These are phyloP conservation scores for Cupressus sempervirens DNA, from an alignment of 75 land plant species.

Conservation along the genomic window DNA sequence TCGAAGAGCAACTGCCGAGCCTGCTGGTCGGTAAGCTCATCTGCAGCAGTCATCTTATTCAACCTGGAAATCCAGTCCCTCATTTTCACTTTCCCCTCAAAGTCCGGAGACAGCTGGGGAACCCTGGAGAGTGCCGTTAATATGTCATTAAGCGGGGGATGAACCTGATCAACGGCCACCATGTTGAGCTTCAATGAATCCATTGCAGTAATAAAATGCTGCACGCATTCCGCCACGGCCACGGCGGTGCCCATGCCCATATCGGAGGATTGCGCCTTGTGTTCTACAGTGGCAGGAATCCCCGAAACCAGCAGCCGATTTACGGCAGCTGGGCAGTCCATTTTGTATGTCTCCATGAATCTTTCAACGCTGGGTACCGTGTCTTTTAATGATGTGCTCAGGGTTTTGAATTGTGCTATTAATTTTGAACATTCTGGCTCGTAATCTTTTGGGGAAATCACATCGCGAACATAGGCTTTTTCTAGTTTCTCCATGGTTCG, in stretches of 20 bases:
- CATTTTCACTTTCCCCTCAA: constrained; percentile 77
- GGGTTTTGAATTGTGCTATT: constrained; percentile 92
- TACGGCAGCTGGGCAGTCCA: constrained; percentile 91
- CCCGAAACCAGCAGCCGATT: constrained; percentile 83
- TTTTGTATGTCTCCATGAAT: constrained; percentile 81
- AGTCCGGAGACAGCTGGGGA: constrained; percentile 63
- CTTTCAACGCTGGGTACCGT: constrained; percentile 80
- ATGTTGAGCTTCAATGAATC: constrained; percentile 86
- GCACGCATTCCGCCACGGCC: constrained; percentile 94
- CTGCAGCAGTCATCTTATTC: constrained; percentile 89
- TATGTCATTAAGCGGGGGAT: constrained; percentile 76
- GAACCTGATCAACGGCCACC: constrained; percentile 93
- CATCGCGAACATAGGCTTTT: constrained; percentile 88
- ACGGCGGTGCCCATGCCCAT: constrained; percentile 32
- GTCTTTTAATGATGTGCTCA: constrained; percentile 62
- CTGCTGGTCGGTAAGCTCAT: constrained; percentile 90
- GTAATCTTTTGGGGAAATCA: constrained; percentile 67
- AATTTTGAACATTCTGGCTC: constrained; percentile 86
- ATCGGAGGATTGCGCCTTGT: constrained; percentile 56
- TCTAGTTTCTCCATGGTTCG: constrained; percentile 95
- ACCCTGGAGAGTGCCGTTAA: constrained; percentile 42
- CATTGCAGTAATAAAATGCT: constrained; percentile 93
- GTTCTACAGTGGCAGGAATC: constrained; percentile 95
- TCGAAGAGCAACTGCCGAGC: constrained; percentile 89
- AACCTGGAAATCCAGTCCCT: constrained; percentile 82